Percentiles rank a stretch among this genome's conserved stretches.
These are phyloP conservation scores for Terfezia boudieri DNA, from an alignment of 495 filamentous ascomycete genomes.

Conservation along the genomic window DNA sequence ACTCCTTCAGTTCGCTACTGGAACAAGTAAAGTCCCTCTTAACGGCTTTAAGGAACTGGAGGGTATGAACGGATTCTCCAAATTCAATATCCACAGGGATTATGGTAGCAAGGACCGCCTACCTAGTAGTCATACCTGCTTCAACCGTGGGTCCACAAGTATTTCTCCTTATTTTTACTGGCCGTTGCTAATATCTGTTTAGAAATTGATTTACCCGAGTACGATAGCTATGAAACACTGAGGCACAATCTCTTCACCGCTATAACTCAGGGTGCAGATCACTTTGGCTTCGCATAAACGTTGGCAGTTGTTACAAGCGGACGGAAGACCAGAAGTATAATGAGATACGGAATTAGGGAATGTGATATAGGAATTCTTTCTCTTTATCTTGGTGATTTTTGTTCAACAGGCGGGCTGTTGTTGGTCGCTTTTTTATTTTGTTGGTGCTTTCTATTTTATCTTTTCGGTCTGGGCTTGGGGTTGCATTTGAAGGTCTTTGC, in stretches of 20 bases:
- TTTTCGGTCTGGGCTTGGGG: no score
- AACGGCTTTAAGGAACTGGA: constrained; percentile 99
- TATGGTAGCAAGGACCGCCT: constrained; percentile 95
- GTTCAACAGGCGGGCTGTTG: no score
- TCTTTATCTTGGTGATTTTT: no score
- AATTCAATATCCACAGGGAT: constrained; percentile 97
- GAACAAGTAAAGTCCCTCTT: constrained; percentile 92
- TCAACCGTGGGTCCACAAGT: constrained; percentile 65
- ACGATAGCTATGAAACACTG: constrained; percentile 84
- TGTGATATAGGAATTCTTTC: no score
- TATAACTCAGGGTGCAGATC: constrained; percentile 86
- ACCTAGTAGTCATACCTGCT: constrained; percentile 93
- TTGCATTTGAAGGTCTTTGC: no score
- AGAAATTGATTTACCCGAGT: constrained; percentile 98
- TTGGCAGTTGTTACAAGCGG: background rate
- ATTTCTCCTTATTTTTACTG: constrained; percentile 1
- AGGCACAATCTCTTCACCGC: constrained; percentile 75
- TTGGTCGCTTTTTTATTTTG: no score
- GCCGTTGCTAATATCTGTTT: constrained; percentile 20
- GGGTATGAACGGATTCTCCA: constrained; percentile 95
- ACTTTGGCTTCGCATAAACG: constrained; percentile 82
- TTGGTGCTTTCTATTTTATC: no score
- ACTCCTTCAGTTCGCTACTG: constrained; percentile 92
- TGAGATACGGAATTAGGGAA: no score
- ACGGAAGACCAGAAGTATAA: no score